Evolutionary conservation across 1,284 basidiomycete genomes (phyloP).

Genomic region (Rhodotorula glutinis): DNA sequence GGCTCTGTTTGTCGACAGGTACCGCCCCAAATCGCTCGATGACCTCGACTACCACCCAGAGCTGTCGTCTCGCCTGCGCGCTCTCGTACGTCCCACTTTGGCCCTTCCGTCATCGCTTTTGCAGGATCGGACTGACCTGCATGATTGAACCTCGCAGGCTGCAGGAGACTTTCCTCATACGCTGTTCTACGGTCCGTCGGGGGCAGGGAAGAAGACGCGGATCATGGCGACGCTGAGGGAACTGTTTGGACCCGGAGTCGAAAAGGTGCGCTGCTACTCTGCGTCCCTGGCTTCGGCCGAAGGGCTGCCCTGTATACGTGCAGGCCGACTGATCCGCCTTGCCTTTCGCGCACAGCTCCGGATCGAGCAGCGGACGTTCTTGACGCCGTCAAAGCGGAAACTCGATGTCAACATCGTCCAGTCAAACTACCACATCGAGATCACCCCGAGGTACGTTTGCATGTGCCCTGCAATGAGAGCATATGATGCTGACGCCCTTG

Average conservation of each 20-base stretch:
- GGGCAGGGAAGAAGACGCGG: slow-evolving; percentile 96
- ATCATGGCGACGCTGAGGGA: slow-evolving; percentile 85
- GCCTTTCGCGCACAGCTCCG: slow-evolving; percentile 64
- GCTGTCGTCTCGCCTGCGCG: slow-evolving; percentile 74
- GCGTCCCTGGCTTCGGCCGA: background rate
- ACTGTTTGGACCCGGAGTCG: slow-evolving; percentile 85
- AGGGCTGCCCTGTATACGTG: background rate
- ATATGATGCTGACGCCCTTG: background rate
- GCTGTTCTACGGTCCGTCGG: slow-evolving; percentile 95
- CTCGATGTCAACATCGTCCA: slow-evolving; percentile 96
- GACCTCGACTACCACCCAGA: slow-evolving; percentile 84
- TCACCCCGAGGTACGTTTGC: slow-evolving; percentile 78
- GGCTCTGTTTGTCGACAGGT: slow-evolving; percentile 55
- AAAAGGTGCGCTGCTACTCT: slow-evolving; percentile 63
- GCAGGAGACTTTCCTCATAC: slow-evolving; percentile 85
- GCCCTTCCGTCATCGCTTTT: background rate
- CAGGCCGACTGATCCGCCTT: background rate
- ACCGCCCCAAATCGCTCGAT: slow-evolving; percentile 78
- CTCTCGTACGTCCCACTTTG: slow-evolving; percentile 59
- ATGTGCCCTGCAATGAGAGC: rapidly evolving
- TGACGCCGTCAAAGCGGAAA: slow-evolving; percentile 91
- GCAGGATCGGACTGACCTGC: too few relatives aligned
- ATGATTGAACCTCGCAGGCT: too few relatives aligned
- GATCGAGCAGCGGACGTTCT: slow-evolving; percentile 95
- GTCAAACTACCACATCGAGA: slow-evolving; percentile 95